Base-by-base conservation (phyloP, 164 flowering plant species). In the Vitis rupestris region DNA sequence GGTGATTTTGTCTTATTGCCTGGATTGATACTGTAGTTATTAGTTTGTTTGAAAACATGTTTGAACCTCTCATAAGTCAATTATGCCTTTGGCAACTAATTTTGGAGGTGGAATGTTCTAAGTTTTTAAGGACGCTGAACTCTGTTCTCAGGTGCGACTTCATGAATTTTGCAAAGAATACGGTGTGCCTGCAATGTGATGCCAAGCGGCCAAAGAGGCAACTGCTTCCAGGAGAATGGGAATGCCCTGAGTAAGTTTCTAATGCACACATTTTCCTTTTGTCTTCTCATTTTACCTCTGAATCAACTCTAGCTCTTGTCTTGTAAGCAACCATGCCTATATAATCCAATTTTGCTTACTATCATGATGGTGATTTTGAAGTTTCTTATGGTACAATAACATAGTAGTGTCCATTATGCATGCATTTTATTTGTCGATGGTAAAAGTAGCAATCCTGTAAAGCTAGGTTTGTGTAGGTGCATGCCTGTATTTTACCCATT, bases 211-310 rank as follows among this genome's bases (percentile, higher is more conserved):
- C 99, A 9, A 93, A 96, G 83, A 84, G 98, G 68, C 88, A 93
- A 76, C 78, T 93, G 77, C 98, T 93, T 83, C 99, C 98, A 49
- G 99, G 99, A 76, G 99, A 96, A 82, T 96, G 99, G 99, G 99
- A 96, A 79, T 95, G 99, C 76, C 97, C 99, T 2, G 83, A 84
- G 98, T 95, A 87, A 68, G 97, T 84, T 74, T 70, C 60, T 27
- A 6, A 15, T 67, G 44, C 61, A 58, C 62, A 3, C 15, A 14
- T 47, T 16, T 30, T 50, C 60, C 50, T 30, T 47, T 44, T 55
- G 0, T 64, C 14, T 29, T 10, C 16, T 65, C 67, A 8, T 30
- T 50, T 49, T 14, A 17, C 23, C 47, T 12, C 58, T 14, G 44
- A 23, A 51, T 5, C 27, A 16, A 16, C 9, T 16, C 19, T 56